phyloP scores from a whole-genome alignment of 306 rosid genomes.

The Amphicarpaea edgeworthii region DNA sequence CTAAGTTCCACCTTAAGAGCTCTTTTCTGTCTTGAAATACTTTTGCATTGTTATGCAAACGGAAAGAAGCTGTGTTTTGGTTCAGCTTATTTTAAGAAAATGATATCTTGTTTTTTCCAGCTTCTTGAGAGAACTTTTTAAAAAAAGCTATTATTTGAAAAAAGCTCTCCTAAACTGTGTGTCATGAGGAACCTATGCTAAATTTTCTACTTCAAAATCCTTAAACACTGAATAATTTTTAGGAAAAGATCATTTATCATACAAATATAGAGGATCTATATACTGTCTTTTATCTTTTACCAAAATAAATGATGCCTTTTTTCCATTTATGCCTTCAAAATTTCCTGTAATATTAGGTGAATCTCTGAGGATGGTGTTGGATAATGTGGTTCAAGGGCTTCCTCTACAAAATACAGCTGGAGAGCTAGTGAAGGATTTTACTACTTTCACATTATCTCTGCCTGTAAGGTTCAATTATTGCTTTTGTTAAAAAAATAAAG shows the following conservation, averaged over 20 bases:
- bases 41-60: conserved; percentile 4
- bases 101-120: not conserved
- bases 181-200: conserved; percentile 12
- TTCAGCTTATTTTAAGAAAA: conserved; percentile 4
- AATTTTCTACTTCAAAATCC: conserved; percentile 13
- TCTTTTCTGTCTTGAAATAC: conserved; percentile 18
- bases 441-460: conserved; percentile 64
- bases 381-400: conserved; percentile 62
- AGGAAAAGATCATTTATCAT: conserved; percentile 9
- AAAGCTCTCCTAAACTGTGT: not conserved
- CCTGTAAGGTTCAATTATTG: conserved; percentile 64
- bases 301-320: conserved; percentile 35
- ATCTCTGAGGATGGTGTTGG: conserved; percentile 57
- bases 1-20: conserved; percentile 13
- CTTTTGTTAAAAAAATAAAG: conserved; percentile 12
- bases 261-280: not conserved
- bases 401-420: conserved; percentile 59
- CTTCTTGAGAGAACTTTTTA: not conserved
- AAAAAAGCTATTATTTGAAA: not conserved
- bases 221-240: conserved; percentile 13
- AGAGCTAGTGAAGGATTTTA: conserved; percentile 65
- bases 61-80: not conserved
- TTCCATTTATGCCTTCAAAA: conserved; percentile 43
- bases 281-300: conserved; percentile 33
- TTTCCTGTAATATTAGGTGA: conserved; percentile 60